phyloP scores from a whole-genome alignment of 345 rosid genomes.

The Salix brachista region DNA sequence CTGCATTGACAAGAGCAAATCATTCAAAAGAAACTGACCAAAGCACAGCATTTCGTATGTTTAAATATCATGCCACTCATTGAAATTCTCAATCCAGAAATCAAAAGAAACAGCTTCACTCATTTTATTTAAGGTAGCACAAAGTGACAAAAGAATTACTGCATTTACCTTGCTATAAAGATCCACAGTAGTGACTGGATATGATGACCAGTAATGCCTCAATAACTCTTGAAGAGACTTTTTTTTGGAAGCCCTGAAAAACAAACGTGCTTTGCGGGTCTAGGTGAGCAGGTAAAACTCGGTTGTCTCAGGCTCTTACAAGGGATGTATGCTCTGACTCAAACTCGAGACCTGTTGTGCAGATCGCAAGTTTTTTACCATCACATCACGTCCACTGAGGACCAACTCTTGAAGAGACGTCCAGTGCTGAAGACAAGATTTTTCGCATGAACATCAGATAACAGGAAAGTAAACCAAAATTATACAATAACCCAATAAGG shows the following conservation, averaged over 20 bases:
- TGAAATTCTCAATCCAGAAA: background rate
- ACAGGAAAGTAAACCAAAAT: conserved; percentile 19
- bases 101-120: background rate
- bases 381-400: background rate
- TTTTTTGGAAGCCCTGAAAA: no score
- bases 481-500: background rate
- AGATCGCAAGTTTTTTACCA: no score
- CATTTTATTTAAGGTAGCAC: background rate
- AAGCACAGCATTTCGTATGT: background rate
- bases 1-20: background rate
- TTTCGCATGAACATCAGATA: conserved; percentile 22
- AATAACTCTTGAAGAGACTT: conserved; percentile 60
- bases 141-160: background rate
- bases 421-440: conserved; percentile 57
- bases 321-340: no score
- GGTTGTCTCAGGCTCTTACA: no score
- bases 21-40: background rate
- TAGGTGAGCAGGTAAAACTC: no score
- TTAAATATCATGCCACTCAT: background rate
- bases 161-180: conserved; percentile 67
- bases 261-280: no score
- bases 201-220: conserved; percentile 92
- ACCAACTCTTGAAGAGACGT: conserved; percentile 59
- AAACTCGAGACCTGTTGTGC: no score
- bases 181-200: conserved; percentile 72